A percentile compares a stretch with the other conserved stretches of the same genome.
These are phyloP conservation scores for Gelatoporia subvermispora DNA, from an alignment of 768 basidiomycete species.

Conservation along the genomic window DNA sequence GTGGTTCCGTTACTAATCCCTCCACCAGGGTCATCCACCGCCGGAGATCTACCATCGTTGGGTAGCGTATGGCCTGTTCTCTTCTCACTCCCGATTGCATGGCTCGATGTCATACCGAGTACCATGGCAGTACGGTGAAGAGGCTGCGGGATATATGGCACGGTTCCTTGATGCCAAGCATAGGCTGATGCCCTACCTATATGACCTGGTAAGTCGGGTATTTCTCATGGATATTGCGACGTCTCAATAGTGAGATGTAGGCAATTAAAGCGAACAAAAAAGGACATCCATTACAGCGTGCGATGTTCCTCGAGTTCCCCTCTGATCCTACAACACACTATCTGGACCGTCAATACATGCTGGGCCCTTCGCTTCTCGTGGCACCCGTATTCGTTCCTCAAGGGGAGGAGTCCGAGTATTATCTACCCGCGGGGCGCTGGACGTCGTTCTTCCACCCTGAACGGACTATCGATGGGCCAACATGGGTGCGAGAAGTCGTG, in stretches of 20 bases:
- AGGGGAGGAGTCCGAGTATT: conserved; percentile 53
- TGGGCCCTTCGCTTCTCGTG: conserved; percentile 55
- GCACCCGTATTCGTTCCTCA: conserved; percentile 56
- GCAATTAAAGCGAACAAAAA: conserved; percentile 45
- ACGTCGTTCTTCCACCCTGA: conserved; percentile 54
- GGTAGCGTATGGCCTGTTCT: conserved; percentile 74
- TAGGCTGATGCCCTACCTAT: conserved; percentile 72
- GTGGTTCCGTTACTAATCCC: not conserved
- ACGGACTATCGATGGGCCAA: conserved; percentile 51
- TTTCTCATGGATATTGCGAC: not conserved
- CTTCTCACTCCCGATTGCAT: conserved; percentile 70
- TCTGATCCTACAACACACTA: conserved; percentile 55
- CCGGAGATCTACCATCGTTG: conserved; percentile 71
- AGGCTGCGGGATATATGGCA: conserved; percentile 60
- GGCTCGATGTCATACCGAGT: conserved; percentile 73
- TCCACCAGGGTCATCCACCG: conserved; percentile 52
- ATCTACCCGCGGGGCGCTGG: conserved; percentile 57
- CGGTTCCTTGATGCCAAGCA: conserved; percentile 60
- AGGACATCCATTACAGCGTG: conserved; percentile 55
- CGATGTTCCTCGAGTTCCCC: conserved; percentile 64
- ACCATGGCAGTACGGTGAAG: conserved; percentile 73
- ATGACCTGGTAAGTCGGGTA: conserved; percentile 39
- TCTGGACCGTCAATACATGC: conserved; percentile 58
- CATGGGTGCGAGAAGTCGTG: conserved; percentile 60
- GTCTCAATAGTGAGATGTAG: conserved; percentile 24